These are phyloP conservation scores for Auricularia heimuer DNA, from an alignment of 768 basidiomycete genomes.

Conservation along the genomic window DNA sequence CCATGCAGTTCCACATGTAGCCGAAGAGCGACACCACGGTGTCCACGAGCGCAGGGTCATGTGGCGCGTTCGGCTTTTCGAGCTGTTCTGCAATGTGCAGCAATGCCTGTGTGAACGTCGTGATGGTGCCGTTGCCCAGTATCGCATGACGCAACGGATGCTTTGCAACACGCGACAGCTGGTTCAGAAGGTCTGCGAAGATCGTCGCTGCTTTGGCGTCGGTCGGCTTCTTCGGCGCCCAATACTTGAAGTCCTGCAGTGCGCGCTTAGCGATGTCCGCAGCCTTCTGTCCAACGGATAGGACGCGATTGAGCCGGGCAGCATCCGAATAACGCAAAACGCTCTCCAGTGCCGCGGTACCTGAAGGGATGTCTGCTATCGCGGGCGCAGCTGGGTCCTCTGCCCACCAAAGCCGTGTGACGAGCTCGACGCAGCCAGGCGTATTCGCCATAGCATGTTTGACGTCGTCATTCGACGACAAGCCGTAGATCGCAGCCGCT, in stretches of 20 bases:
- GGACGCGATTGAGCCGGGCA: conserved; percentile 20
- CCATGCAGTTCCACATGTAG: conserved; percentile 26
- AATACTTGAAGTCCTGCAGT: conserved; percentile 19
- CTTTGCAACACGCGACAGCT: conserved; percentile 19
- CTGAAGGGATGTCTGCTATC: conserved; percentile 17
- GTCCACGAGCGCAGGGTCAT: conserved; percentile 15
- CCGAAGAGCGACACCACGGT: conserved; percentile 22
- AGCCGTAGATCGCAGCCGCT: no score
- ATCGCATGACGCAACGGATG: conserved; percentile 26
- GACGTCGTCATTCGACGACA: conserved; percentile 14
- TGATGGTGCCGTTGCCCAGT: conserved; percentile 23
- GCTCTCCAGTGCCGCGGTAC: conserved; percentile 23
- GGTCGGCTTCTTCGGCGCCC: conserved; percentile 14
- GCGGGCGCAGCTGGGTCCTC: conserved; percentile 16
- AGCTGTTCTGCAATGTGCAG: conserved; percentile 18
- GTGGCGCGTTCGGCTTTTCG: conserved; percentile 9
- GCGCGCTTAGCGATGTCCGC: conserved; percentile 21
- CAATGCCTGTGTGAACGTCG: conserved; percentile 22
- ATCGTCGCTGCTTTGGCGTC: conserved; percentile 15
- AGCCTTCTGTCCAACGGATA: conserved; percentile 20
- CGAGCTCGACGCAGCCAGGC: conserved; percentile 25
- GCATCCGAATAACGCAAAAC: conserved; percentile 16
- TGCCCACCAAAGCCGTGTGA: conserved; percentile 27
- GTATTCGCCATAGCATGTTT: conserved; percentile 23
- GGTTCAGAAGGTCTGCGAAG: conserved; percentile 24